Base-by-base conservation (phyloP, 73 alveolate genomes). In the Effrenium voratum region DNA sequence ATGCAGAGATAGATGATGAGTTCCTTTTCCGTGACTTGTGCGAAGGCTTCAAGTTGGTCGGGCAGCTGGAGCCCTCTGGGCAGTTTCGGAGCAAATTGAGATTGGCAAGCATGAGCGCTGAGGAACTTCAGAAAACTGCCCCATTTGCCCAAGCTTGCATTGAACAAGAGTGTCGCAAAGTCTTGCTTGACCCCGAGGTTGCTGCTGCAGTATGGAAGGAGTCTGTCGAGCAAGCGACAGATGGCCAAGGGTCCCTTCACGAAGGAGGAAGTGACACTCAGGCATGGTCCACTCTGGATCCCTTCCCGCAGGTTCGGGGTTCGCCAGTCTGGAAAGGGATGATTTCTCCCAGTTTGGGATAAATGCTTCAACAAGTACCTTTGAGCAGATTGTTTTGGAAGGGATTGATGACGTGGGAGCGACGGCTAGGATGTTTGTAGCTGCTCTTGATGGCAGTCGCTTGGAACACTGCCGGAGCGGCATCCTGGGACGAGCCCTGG, bases 291-390 rank as follows among this genome's bases (percentile, higher is more conserved):
- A 16, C 46, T 80, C 13, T 80, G 91, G 91, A 80, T 72, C 47
- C 91, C 91, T 5, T 44, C 72, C 47, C 70, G 91, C 10, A 80
- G 91, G 47, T 80, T 80, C 72, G 91, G 91, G 8, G 45, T 80
- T 19, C 72, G 28, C 49, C 91, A 80, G 44, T 49, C 43, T 5
- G 73, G 72, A 24, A 80, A 80, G 70, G 12, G 91, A 80, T 47
- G 91, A 80, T 72, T 45, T 80, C 28, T 66, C 43, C 26, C 63
- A 40, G 85, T 44, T n/a, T n/a, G n/a, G n/a, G 81, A 30, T 70
- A 1, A 70, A 70, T 36, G 45, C 81, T 36, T 70, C 81, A 0
- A 24, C 36, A 30, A 70, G 47, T 0, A 46, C n/a, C n/a, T 34
- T 46, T 28, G 81, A 70, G n/a, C n/a, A 70, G 49, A 46, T 70